These are phyloP conservation scores for Forsythia viridissima DNA, from an alignment of 257 asterid genomes.

Conservation along the genomic window DNA sequence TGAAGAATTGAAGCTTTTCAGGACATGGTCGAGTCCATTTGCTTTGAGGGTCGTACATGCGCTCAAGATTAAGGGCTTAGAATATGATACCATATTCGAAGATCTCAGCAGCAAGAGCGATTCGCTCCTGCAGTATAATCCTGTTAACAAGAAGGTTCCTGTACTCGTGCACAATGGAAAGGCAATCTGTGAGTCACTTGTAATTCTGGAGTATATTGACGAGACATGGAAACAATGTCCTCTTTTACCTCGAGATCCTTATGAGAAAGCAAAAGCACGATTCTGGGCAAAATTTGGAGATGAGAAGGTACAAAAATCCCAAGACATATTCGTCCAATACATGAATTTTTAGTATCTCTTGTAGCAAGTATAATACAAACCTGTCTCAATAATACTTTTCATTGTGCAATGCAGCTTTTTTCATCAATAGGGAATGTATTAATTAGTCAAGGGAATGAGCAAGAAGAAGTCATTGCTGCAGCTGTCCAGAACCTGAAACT, in stretches of 20 bases:
- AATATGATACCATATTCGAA: slow-evolving; percentile 49
- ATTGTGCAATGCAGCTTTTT: slow-evolving; percentile 38
- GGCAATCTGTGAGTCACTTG: slow-evolving; percentile 68
- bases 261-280: slow-evolving; percentile 58
- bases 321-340: not conserved
- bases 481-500: slow-evolving; percentile 39
- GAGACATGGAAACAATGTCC: slow-evolving; percentile 67
- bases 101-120: slow-evolving; percentile 58
- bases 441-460: slow-evolving; percentile 38
- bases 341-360: not conserved
- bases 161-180: slow-evolving; percentile 72
- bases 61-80: slow-evolving; percentile 55
- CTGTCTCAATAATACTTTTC: not conserved
- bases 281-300: slow-evolving; percentile 80
- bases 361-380: not conserved
- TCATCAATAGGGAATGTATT: slow-evolving; percentile 41
- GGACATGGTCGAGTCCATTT: slow-evolving; percentile 71
- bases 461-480: slow-evolving; percentile 38
- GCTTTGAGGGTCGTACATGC: slow-evolving; percentile 58
- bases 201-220: slow-evolving; percentile 73
- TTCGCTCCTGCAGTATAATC: slow-evolving; percentile 58
- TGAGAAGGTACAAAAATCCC: slow-evolving; percentile 44
- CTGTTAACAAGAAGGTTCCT: slow-evolving; percentile 58
- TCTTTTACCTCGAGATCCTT: slow-evolving; percentile 65
- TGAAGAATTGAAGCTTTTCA: slow-evolving; percentile 63